Base-by-base conservation (phyloP, 345 rosid genomes). In the Isatis tinctoria region DNA sequence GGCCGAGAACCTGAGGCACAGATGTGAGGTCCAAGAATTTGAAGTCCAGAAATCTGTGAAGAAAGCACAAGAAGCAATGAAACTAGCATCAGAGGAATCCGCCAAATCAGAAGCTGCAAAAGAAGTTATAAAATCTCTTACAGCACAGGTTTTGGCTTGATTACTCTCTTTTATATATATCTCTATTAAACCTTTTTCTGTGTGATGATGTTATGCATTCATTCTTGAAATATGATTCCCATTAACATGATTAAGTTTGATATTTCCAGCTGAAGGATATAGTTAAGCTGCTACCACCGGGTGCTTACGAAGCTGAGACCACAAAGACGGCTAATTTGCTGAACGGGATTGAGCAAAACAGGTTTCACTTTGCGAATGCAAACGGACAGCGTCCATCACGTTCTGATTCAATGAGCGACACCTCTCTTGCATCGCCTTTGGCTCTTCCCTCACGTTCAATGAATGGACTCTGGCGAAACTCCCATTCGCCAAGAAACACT, bases 81-180 rank as follows among this genome's bases (percentile, higher is more conserved):
- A 71, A 39, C 44, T 85, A 70, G 96, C 92, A 74, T 79, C 90
- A 8, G 97, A 90, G 49, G 98, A 92, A 81, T 83, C 99, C 13
- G 82, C 88, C 20, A 95, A 88, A 82, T 86, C 93, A 51, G 87
- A 81, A 85, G 93, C 92, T 59, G 96, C 97, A 74, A 95, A 92
- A 82, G 99, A 95, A 64, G 99, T 92, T 66, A 92, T 95, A 67
- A 95, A 87, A 79, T 95, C 97, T 12, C 88, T 95, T 40, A 95
- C 98, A 60, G 85, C 91, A 40, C 98, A 92, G 97, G 99, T 90
- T 79, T 66, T 37, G 49, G 12, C 57, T 70, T 80, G 52, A 26
- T 70, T 45, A 24, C 57, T 26, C 67, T 41, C 28, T 76, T 22
- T 22, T 43, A 11, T 6, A 3, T 17, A 39, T 24, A 16, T 39